Percentiles rank a stretch among this genome's conserved stretches.
Evolutionary conservation across 805 yeast genomes (phyloP).

Genomic region (Saturnispora kantuleensis): DNA sequence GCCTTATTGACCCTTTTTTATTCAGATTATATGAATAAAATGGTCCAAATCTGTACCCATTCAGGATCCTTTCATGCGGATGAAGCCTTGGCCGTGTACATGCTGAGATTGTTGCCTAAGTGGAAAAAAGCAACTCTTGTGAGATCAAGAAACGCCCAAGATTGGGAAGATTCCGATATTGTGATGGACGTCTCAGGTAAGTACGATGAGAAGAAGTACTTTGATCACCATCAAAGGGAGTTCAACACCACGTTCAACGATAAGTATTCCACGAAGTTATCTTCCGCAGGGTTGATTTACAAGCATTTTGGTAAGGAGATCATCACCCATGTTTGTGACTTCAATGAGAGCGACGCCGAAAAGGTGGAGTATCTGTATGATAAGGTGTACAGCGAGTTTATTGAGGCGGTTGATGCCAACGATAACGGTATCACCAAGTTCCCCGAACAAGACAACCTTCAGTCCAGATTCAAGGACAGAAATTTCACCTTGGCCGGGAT

Average conservation of each 20-base stretch:
- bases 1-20: not conserved
- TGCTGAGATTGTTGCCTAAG: conserved; percentile 65
- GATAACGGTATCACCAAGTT: conserved; percentile 86
- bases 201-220: conserved; percentile 76
- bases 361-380: conserved; percentile 52
- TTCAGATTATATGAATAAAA: not conserved
- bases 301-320: conserved; percentile 75
- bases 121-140: conserved; percentile 57
- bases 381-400: conserved; percentile 74
- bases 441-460: conserved; percentile 37
- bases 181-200: conserved; percentile 93
- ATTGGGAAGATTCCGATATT: conserved; percentile 81
- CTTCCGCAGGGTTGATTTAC: conserved; percentile 89
- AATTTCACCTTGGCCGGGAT: conserved; percentile 70
- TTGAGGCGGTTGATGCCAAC: conserved; percentile 91
- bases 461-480: conserved; percentile 59
- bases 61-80: conserved; percentile 96
- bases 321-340: conserved; percentile 42
- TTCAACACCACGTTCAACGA: conserved; percentile 65
- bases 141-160: conserved; percentile 74
- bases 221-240: conserved; percentile 96
- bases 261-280: conserved; percentile 62
- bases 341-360: conserved; percentile 24
- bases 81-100: conserved; percentile 86
- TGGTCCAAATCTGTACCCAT: conserved; percentile 70